phyloP scores from a whole-genome alignment of 331 rosid genomes.

The Arachis monticola region DNA sequence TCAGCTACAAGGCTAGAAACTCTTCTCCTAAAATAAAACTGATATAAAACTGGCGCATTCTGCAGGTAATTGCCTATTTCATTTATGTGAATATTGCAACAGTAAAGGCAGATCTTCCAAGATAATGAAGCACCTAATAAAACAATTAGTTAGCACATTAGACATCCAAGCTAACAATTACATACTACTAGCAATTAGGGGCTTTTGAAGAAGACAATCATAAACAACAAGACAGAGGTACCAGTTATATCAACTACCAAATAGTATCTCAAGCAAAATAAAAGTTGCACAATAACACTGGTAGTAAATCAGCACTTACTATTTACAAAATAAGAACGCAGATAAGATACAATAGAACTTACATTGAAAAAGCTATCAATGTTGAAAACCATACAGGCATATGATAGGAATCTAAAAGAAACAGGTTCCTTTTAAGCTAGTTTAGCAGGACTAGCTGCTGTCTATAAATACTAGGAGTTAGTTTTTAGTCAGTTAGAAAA shows the following conservation, averaged over 20 bases:
- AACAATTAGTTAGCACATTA: neutral
- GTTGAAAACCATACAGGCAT: neutral
- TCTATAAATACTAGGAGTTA: too few relatives aligned
- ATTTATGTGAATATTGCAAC: slow-evolving; percentile 3
- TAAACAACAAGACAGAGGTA: neutral
- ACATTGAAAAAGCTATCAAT: slow-evolving; percentile 1
- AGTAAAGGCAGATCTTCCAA: neutral
- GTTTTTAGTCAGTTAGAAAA: too few relatives aligned
- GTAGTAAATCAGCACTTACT: neutral
- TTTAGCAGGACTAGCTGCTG: too few relatives aligned
- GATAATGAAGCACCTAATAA: neutral
- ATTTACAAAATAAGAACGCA: neutral
- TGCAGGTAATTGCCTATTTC: neutral
- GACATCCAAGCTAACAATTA: neutral
- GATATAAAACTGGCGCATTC: neutral
- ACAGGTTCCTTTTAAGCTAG: too few relatives aligned
- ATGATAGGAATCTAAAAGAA: too few relatives aligned
- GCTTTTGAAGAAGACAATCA: slow-evolving; percentile 4
- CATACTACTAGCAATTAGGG: neutral
- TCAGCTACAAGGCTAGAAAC: slow-evolving; percentile 9
- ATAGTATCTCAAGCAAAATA: slow-evolving; percentile 10
- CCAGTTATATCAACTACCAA: neutral
- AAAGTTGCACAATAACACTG: neutral
- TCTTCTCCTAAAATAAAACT: neutral
- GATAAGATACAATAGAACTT: neutral